Percentiles rank a stretch among this genome's conserved stretches.
These are phyloP conservation scores for Pythium sukuiense DNA, from an alignment of 352 stramenopile species.

Conservation along the genomic window DNA sequence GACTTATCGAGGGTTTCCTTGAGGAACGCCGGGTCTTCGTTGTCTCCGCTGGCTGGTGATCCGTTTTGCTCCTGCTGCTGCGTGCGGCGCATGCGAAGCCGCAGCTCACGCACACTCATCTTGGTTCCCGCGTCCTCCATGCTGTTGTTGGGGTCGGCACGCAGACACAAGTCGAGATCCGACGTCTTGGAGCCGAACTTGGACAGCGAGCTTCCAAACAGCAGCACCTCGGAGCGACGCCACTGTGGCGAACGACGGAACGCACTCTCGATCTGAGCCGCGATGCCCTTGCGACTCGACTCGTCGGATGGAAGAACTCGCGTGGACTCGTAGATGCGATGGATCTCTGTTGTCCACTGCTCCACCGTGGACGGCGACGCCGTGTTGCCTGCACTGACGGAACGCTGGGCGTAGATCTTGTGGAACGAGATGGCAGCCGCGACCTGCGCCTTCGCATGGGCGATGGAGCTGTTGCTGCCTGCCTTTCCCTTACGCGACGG, in stretches of 20 bases:
- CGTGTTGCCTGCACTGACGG: too few relatives aligned
- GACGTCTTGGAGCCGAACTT: constrained; percentile 69
- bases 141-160: constrained; percentile 27
- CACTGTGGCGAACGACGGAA: constrained; percentile 19
- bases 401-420: constrained; percentile 19
- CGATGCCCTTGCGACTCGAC: constrained; percentile 28
- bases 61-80: constrained; percentile 14
- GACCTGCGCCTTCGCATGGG: constrained; percentile 32
- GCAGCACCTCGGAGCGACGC: constrained; percentile 24
- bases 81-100: constrained; percentile 35
- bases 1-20: constrained; percentile 44
- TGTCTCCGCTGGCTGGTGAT: constrained; percentile 17
- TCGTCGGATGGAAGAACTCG: constrained; percentile 52
- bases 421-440: constrained; percentile 52
- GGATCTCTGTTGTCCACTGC: constrained; percentile 29
- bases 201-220: constrained; percentile 81
- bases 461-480: constrained; percentile 11
- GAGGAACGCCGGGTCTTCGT: constrained; percentile 35
- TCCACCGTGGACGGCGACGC: constrained; percentile 14
- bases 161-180: constrained; percentile 78
- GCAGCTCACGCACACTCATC: constrained; percentile 44
- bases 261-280: constrained; percentile 13
- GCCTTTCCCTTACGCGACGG: constrained; percentile 9
- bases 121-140: constrained; percentile 13
- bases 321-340: constrained; percentile 41